A percentile compares a stretch with the other conserved stretches of the same genome.
Conservation (phyloP, 192 early-diverging fungal genomes). For the Entomortierella beljakovae region DNA sequence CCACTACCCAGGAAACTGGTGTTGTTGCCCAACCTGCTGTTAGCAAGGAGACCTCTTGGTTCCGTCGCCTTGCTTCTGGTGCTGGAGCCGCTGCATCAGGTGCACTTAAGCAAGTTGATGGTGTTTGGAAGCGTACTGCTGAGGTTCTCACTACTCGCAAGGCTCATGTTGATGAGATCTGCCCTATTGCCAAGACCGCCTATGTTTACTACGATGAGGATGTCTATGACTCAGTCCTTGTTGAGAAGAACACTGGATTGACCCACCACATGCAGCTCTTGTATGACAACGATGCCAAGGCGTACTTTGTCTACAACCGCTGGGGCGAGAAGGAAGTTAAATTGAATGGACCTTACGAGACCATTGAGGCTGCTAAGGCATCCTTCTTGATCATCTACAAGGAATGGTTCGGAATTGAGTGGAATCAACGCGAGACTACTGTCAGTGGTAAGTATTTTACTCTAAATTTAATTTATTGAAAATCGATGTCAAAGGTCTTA, state of each 20-base stretch:
- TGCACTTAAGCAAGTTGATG: slow-evolving; percentile 21
- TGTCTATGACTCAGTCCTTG: slow-evolving; percentile 28
- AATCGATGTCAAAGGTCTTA: not conserved
- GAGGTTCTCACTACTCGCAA: slow-evolving; percentile 36
- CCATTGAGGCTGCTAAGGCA: slow-evolving; percentile 26
- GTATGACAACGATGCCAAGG: slow-evolving; percentile 3
- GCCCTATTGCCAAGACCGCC: slow-evolving; percentile 17
- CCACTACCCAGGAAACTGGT: slow-evolving; percentile 21
- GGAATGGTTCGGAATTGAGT: slow-evolving; percentile 24
- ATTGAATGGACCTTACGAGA: slow-evolving; percentile 35
- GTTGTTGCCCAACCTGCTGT: slow-evolving; percentile 27
- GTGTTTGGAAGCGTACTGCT: slow-evolving; percentile 33
- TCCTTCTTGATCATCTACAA: slow-evolving; percentile 30
- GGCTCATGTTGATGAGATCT: slow-evolving; percentile 26
- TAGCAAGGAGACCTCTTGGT: slow-evolving; percentile 28
- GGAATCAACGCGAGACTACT: slow-evolving; percentile 20
- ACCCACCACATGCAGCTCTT: slow-evolving; percentile 19
- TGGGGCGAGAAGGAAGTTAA: slow-evolving; percentile 39
- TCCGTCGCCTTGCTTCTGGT: slow-evolving; percentile 20
- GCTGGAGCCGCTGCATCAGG: slow-evolving; percentile 10
- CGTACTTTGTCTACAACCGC: slow-evolving; percentile 20
- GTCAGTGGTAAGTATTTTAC: slow-evolving; percentile 17
- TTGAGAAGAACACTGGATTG: slow-evolving; percentile 29
- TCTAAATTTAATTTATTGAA: not conserved
- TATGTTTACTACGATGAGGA: slow-evolving; percentile 37